phyloP scores from a whole-genome alignment of 306 rosid genomes.

The Quercus alba region DNA sequence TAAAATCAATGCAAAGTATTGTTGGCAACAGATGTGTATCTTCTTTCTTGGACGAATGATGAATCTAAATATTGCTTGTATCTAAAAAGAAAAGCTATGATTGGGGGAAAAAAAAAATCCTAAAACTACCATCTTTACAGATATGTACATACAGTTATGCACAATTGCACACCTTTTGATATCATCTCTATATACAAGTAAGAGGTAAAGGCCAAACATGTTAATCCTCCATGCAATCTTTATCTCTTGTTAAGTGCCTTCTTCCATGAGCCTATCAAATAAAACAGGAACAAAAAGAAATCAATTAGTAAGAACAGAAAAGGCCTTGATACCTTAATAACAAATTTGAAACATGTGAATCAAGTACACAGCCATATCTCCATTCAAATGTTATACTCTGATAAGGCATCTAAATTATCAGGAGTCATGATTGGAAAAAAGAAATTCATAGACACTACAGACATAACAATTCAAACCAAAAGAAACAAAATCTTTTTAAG shows the following conservation, averaged over 20 bases:
- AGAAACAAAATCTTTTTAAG: not conserved
- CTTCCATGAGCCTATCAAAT: constrained; percentile 29
- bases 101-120: no score
- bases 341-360: not conserved
- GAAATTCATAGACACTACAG: not conserved
- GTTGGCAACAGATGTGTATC: not conserved
- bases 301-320: not conserved
- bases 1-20: not conserved
- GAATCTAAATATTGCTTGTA: no score
- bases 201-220: constrained; percentile 5
- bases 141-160: no score
- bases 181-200: constrained; percentile 7
- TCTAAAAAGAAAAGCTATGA: no score
- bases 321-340: not conserved
- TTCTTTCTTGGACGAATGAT: no score
- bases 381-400: not conserved
- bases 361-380: not conserved
- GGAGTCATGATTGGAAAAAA: not conserved
- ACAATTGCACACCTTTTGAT: not conserved
- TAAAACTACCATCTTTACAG: no score
- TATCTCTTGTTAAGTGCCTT: constrained; percentile 4
- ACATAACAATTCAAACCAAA: not conserved
- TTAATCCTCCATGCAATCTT: constrained; percentile 5
- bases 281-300: not conserved
- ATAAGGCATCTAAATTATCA: not conserved